phyloP scores from a whole-genome alignment of 106 monocot genomes.

The Dioscorea dumetorum region DNA sequence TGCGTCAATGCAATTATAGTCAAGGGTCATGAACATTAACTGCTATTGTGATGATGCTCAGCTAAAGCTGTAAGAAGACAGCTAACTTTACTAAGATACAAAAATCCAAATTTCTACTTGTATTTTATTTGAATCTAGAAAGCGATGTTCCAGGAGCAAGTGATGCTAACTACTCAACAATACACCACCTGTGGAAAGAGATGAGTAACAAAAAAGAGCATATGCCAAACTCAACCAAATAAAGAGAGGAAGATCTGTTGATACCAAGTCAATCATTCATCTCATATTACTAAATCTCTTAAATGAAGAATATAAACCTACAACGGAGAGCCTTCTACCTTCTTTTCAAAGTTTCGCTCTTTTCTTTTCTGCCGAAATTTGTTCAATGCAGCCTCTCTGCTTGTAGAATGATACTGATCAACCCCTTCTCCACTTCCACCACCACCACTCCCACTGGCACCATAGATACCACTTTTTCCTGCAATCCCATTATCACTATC shows the following conservation, averaged over 20 bases:
- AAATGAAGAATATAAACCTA: too few relatives aligned
- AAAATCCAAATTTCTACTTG: too few relatives aligned
- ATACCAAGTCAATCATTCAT: not conserved
- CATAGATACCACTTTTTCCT: conserved; percentile 17
- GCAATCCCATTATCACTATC: conserved; percentile 34
- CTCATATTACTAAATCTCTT: not conserved
- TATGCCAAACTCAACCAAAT: not conserved
- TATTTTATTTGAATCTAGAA: too few relatives aligned
- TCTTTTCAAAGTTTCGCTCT: conserved; percentile 78
- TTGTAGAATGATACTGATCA: conserved; percentile 40
- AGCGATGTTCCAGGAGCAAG: too few relatives aligned
- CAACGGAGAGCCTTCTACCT: conserved; percentile 30
- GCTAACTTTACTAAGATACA: too few relatives aligned
- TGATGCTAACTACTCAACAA: too few relatives aligned
- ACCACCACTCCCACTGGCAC: conserved; percentile 20
- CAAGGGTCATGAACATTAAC: too few relatives aligned
- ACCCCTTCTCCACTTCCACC: conserved; percentile 44
- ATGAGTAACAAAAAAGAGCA: not conserved
- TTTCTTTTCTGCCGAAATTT: conserved; percentile 89
- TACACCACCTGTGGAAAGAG: too few relatives aligned
- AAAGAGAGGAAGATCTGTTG: not conserved
- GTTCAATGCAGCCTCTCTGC: conserved; percentile 70
- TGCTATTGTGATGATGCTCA: too few relatives aligned
- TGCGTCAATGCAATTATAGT: too few relatives aligned
- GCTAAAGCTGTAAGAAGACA: too few relatives aligned